Evolutionary conservation across 1,284 basidiomycete genomes (phyloP).

Genomic region (Amylostereum chailletii): DNA sequence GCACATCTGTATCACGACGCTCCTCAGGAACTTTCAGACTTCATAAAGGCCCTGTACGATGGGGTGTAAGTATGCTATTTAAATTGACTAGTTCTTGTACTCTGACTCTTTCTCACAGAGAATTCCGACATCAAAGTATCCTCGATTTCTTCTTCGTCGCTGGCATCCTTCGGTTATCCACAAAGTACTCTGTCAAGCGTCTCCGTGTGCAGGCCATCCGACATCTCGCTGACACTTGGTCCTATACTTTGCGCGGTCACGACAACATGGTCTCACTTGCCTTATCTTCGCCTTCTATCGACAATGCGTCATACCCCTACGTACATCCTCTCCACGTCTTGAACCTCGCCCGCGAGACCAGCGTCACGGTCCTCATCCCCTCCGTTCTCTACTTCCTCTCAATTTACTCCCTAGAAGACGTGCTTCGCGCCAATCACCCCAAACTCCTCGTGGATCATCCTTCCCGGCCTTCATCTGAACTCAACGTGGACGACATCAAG

Average conservation of each 20-base stretch:
- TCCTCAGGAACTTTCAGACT: constrained; percentile 40
- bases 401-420: constrained; percentile 41
- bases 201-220: constrained; percentile 40
- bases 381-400: constrained; percentile 52
- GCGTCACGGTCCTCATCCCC: constrained; percentile 39
- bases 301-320: constrained; percentile 44
- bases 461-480: constrained; percentile 37
- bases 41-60: constrained; percentile 50
- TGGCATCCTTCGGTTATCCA: constrained; percentile 44
- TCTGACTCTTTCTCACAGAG: constrained; percentile 9
- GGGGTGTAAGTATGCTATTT: constrained; percentile 34
- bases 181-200: constrained; percentile 47
- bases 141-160: constrained; percentile 46
- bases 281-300: constrained; percentile 30
- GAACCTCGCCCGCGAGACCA: constrained; percentile 46
- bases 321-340: constrained; percentile 53
- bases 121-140: constrained; percentile 31
- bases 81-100: background rate
- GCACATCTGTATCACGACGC: constrained; percentile 42
- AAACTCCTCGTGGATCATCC: constrained; percentile 43
- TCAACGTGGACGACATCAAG: constrained; percentile 33
- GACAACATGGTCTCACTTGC: constrained; percentile 48
- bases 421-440: constrained; percentile 42
- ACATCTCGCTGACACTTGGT: constrained; percentile 43
- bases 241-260: constrained; percentile 43